Base-by-base conservation (phyloP, 495 filamentous ascomycete species). In the Hypomontagnella submonticulosa region DNA sequence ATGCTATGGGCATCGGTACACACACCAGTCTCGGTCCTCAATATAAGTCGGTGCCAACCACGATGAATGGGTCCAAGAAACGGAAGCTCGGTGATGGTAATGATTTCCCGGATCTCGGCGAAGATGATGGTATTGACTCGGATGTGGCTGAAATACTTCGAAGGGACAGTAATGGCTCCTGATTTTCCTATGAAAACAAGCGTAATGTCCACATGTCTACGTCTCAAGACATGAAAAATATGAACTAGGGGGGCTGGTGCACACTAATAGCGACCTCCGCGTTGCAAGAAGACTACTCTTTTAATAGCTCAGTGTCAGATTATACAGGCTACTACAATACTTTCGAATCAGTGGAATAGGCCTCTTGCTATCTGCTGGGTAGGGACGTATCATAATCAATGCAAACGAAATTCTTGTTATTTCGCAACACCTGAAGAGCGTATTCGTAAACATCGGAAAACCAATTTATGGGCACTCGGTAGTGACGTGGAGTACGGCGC, bases 121-220 rank as follows among this genome's bases (percentile, higher is more conserved):
- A 80, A 10, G 87, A 89, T 67, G 88, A 87, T 62, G 92, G 87
- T 27, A 80, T 96, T 64, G 92, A 96, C 70, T 88, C 89, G 0
- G 92, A 94, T 75, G 90, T 96, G 32, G 88, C 88, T n/a, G 89
- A 92, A 59, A 85, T 93, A 75, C 79, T 96, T 59, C 83, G 86
- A 51, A 84, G 86, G 61, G 81, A 81, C 15, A 79, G 75, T 38
- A 53, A 18, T 37, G 57, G 50, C 4, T 37, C 56, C 6, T 65
- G 37, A 48, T 9, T 6, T 34, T 11, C 19, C 13, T n/a, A 11
- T 9, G 9, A 7, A 34, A 7, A n/a, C n/a, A 19, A 27, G 2
- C 10, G 18, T 18, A 10, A 34, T 43, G 10, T 49, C 11, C 40
- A 0, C 20, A 42, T 33, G n/a, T 15, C 52, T 47, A 4, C 38